Base-by-base conservation (phyloP, 1,139 yeast genomes). In the Debaryomycetaceae sp. region DNA sequence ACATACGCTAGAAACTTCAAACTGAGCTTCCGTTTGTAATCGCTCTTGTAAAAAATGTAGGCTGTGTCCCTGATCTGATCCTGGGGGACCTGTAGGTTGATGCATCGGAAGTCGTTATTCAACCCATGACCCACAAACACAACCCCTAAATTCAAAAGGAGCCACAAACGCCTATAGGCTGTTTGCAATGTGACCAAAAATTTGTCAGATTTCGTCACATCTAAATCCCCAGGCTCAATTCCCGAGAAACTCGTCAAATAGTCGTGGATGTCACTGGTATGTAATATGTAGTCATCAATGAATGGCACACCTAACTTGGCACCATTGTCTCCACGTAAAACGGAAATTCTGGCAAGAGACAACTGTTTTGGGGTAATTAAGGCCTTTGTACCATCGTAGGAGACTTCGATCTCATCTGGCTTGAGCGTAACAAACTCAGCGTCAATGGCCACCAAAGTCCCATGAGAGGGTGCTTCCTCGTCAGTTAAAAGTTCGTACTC, bases 101-200 rank as follows among this genome's bases (percentile, higher is more conserved):
- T 93, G 37, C 95, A 88, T 56, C 97, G 74, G 72, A 95, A 95
- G 68, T 95, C 99, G 54, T 89, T 90, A 42, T 79, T 76, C 47
- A 95, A 72, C 1, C 98, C 97, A 67, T 95, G 99, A 0, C 99
- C 99, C 37, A 95, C 90, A 67, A 95, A 93, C 0, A 87, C 78
- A 58, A 96, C 91, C 0, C 98, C 98, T 47, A 90, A 61, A 59
- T 91, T 93, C 46, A 93, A 70, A 44, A 95, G 70, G 23, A 93
- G 68, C 98, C 99, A 93, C 37, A 95, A 74, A 55, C 88, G 81
- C 49, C 97, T 75, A 62, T 91, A 93, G 1, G 96, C 88, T 0
- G 91, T 85, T 57, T 88, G 95, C 44, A 87, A 71, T 0, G 90
- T 81, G 1, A 91, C 97, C 40, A 95, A 71, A 5, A 86, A 77